Evolutionary conservation across 345 rosid genomes (phyloP).

Genomic region (Corymbia maculata): DNA sequence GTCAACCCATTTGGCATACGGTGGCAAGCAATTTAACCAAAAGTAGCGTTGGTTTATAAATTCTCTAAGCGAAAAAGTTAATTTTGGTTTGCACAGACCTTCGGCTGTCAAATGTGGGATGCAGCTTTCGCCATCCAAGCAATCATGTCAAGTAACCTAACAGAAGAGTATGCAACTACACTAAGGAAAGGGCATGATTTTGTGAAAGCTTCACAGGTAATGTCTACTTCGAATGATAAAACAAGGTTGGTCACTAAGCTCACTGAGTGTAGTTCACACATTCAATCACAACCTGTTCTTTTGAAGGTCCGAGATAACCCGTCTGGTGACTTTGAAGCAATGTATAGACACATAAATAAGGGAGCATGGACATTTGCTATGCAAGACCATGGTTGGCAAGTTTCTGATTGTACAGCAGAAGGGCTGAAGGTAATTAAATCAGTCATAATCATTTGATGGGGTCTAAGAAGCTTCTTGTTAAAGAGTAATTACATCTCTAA

Average conservation of each 20-base stretch:
- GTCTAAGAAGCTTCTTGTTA: not conserved
- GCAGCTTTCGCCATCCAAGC: slow-evolving; percentile 55
- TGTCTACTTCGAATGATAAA: not conserved
- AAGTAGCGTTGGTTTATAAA: not conserved
- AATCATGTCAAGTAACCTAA: slow-evolving; percentile 30
- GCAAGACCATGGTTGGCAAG: slow-evolving; percentile 75
- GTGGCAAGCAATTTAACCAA: not conserved
- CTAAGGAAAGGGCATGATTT: slow-evolving; percentile 46
- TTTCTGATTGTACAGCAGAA: slow-evolving; percentile 64
- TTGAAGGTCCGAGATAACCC: slow-evolving; percentile 49
- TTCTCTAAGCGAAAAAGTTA: not conserved
- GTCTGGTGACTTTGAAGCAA: slow-evolving; percentile 38
- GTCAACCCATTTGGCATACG: not conserved
- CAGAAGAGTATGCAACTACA: slow-evolving; percentile 28
- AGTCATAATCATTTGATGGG: not conserved
- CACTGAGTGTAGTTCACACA: not conserved
- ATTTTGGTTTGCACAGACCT: slow-evolving; percentile 19
- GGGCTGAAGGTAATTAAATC: slow-evolving; percentile 38
- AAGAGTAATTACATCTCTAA: not conserved
- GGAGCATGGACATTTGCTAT: slow-evolving; percentile 58
- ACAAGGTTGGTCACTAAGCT: not conserved
- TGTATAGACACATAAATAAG: slow-evolving; percentile 59
- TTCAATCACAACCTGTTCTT: not conserved
- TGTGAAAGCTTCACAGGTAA: slow-evolving; percentile 54
- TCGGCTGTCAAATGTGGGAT: slow-evolving; percentile 67